Evolutionary conservation across 2,329 filamentous ascomycete species (phyloP).

Genomic region (Coniochaeta sp.): DNA sequence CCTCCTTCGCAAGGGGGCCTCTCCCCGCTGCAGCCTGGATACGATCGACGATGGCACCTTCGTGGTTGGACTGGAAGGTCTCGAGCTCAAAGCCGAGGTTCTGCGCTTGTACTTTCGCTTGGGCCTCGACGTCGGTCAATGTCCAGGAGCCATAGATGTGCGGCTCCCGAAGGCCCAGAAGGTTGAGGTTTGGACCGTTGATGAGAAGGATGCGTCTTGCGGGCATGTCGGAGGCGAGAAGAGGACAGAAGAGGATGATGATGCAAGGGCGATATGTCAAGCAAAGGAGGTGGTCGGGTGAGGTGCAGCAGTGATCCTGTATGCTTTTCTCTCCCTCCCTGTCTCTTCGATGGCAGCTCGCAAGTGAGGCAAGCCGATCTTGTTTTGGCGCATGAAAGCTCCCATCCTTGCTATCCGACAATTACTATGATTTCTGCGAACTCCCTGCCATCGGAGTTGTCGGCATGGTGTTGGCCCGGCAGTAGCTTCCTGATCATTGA

Average conservation of each 20-base stretch:
- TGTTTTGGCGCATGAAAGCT: not conserved
- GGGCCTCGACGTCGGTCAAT: constrained; percentile 50
- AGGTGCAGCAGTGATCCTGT: not conserved
- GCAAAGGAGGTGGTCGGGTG: not conserved
- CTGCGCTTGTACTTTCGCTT: constrained; percentile 40
- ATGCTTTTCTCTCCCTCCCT: not conserved
- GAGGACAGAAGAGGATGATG: not conserved
- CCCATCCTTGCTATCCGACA: not conserved
- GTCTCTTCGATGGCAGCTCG: not conserved
- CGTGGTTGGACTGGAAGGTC: constrained; percentile 70
- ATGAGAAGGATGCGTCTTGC: constrained; percentile 54
- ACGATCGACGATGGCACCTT: constrained; percentile 66
- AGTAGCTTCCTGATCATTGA: not conserved
- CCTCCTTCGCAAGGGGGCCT: constrained; percentile 5
- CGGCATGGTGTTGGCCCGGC: not conserved
- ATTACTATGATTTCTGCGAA: not conserved
- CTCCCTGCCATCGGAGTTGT: too few relatives aligned
- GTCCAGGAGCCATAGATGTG: constrained; percentile 66
- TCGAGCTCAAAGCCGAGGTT: constrained; percentile 40
- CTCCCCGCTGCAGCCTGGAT: constrained; percentile 57
- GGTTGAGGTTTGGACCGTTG: constrained; percentile 79
- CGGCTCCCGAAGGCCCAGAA: constrained; percentile 68
- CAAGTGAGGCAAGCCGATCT: not conserved
- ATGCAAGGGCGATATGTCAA: not conserved
- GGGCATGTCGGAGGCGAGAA: constrained; percentile 17